Evolutionary conservation across 306 rosid species (phyloP).

Genomic region (Cicer chorassanicum): DNA sequence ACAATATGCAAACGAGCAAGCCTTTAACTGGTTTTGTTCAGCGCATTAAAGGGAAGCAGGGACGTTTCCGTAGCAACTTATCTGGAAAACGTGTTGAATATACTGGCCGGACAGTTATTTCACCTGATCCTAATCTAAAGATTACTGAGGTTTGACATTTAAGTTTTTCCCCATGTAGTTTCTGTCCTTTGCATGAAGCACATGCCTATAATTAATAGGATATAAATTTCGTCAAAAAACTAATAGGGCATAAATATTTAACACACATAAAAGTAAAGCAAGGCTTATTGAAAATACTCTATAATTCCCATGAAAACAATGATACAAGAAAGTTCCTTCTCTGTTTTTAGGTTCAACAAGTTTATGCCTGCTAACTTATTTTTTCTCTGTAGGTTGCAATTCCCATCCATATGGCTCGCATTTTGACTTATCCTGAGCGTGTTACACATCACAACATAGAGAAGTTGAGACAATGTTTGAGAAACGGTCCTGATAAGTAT

Average conservation of each 20-base stretch:
- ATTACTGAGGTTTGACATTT: conserved; percentile 75
- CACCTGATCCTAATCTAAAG: conserved; percentile 96
- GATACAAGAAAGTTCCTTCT: conserved; percentile 4
- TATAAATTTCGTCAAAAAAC: background rate
- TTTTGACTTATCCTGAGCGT: conserved; percentile 86
- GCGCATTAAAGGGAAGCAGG: conserved; percentile 95
- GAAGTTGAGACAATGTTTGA: conserved; percentile 87
- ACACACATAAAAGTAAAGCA: conserved; percentile 1
- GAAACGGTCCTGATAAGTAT: conserved; percentile 90
- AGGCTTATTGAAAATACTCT: background rate
- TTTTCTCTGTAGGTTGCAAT: conserved; percentile 74
- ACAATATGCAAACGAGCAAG: conserved; percentile 54
- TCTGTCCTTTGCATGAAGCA: conserved; percentile 38
- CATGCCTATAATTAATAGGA: conserved; percentile 9
- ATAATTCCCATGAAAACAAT: conserved; percentile 31
- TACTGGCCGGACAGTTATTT: conserved; percentile 95
- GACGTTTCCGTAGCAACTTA: conserved; percentile 90
- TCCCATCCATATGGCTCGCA: conserved; percentile 92
- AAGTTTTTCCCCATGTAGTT: conserved; percentile 30
- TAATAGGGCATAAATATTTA: conserved; percentile 19
- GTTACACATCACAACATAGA: conserved; percentile 87
- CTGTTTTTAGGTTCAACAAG: background rate
- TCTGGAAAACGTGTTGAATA: conserved; percentile 94
- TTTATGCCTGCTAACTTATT: conserved; percentile 38
- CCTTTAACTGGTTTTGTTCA: conserved; percentile 77